Evolutionary conservation across 352 stramenopile genomes (phyloP), one percentile per base, ranked within the genome.

Genomic region (Lagenidium sp.): DNA sequence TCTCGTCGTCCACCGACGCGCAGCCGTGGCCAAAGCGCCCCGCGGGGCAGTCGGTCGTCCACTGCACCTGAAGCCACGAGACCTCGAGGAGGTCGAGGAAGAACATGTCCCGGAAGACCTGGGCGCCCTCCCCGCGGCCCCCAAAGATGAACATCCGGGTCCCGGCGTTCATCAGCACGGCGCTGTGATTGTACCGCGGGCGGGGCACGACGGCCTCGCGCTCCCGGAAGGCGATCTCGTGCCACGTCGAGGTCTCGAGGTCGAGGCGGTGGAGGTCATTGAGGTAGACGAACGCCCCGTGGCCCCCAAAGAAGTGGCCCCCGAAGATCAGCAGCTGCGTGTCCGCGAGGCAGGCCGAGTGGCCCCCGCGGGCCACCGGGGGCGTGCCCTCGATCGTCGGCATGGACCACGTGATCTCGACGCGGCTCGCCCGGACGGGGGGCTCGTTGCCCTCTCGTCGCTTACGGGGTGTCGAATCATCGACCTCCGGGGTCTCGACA

Each of bases 181-280:
- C 81, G 37, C 71, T 87, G 62, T 95, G 84, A n/a, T 79, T 76
- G 62, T 96, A 97, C 6, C 87, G 79, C 26, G 83, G 65, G 19
- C 55, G 40, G 21, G 85, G 87, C 34, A 78, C 49, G 15, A 82
- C 60, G 0, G 53, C 46, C 23, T 76, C 56, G 15, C 48, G 46
- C 22, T 75, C 66, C 4, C 48, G 53, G 36, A 83, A 80, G 18
- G 71, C 50, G 43, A 88, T 65, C 55, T 85, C 69, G 18, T 64
- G 55, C 79, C 79, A 91, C 13, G 68, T 67, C 28, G 84, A 88
- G 8, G 66, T 87, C 44, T 76, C 65, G 11, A 94, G 62, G 63
- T 97, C 83, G 23, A 97, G 63, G 0, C 84, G 68, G 50, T 90
- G 79, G n/a, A 86, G 61, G 47, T 97, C 87, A 45, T 95, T 95